phyloP scores from a whole-genome alignment of 2,329 filamentous ascomycete species.

The Dothiorella sarmentorum region DNA sequence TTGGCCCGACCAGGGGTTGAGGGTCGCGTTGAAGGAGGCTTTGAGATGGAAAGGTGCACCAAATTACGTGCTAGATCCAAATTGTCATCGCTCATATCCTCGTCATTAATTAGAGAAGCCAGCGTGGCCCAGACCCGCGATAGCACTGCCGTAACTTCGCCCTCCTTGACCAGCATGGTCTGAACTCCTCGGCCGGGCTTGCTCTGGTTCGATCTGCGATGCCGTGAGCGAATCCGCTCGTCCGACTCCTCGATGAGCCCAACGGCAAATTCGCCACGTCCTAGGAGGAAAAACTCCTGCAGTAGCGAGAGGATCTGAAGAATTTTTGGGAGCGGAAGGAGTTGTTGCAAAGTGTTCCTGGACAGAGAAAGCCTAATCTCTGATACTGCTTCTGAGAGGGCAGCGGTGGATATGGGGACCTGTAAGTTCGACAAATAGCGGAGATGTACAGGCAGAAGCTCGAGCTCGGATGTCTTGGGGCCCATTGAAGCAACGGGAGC shows the following conservation, averaged over 20 bases:
- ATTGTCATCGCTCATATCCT: slow-evolving; percentile 69
- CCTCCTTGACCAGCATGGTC: slow-evolving; percentile 74
- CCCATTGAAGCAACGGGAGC: slow-evolving; percentile 11
- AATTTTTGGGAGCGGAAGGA: slow-evolving; percentile 75
- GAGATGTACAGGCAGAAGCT: slow-evolving; percentile 66
- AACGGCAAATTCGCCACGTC: slow-evolving; percentile 86
- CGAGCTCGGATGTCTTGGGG: slow-evolving; percentile 45
- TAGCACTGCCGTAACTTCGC: slow-evolving; percentile 75
- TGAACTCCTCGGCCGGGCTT: slow-evolving; percentile 42
- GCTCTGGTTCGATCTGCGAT: slow-evolving; percentile 46
- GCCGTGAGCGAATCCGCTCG: slow-evolving; percentile 69
- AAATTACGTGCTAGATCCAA: slow-evolving; percentile 79
- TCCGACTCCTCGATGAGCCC: slow-evolving; percentile 83
- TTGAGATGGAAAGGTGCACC: slow-evolving; percentile 63
- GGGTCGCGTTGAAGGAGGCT: slow-evolving; percentile 35
- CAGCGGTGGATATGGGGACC: slow-evolving; percentile 70
- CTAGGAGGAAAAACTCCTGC: slow-evolving; percentile 82
- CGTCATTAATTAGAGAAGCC: slow-evolving; percentile 71
- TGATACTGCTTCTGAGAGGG: slow-evolving; percentile 68
- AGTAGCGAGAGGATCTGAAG: slow-evolving; percentile 73
- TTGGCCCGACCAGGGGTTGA: slow-evolving; percentile 41
- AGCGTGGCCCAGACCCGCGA: slow-evolving; percentile 75
- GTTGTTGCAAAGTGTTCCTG: slow-evolving; percentile 74
- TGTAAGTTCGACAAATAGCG: slow-evolving; percentile 63
- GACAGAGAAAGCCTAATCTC: slow-evolving; percentile 79